Base-by-base conservation (phyloP, 495 filamentous ascomycete species). In the Podospora anserina region DNA sequence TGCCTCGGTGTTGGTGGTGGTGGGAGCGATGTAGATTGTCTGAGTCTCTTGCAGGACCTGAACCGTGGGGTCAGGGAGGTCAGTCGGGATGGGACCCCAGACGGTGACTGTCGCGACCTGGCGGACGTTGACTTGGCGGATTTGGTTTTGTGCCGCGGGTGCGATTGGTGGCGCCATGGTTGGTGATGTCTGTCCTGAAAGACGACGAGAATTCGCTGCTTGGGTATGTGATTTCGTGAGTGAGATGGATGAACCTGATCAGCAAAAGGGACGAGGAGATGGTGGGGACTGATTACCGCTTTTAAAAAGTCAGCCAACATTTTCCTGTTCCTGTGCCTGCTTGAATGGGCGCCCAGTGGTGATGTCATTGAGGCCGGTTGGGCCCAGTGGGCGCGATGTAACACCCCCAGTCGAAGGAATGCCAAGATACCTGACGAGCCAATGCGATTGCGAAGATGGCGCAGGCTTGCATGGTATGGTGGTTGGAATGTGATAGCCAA, bases 311-410 rank as follows among this genome's bases (percentile, higher is more conserved):
- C 26, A 11, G 23, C 23, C 59, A 26, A 30, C 11, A 18, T 61
- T 28, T 28, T 18, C 13, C 27, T 19, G 19, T 15, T 26, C 59
- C 30, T 26, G 20, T 61, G 23, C 23, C 27, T 28, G 59, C 9
- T 5, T 61, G 59, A 6, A 11, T 28, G 59, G 59, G 13, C 32
- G 59, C 5, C 16, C 26, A 61, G 59, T 61, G 59, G 30, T 61
- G 59, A 61, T 61, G 59, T 61, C 59, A 61, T 61, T 61, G 59
- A 61, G 6, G 59, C 26, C 59, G 3, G 30, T 34, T 28, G 19
- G 27, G 13, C 39, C 34, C 39, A 49, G 39, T 49, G 39, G 13
- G 2, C 39, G 2, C 39, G 0, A 49, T 49, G 39, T 49, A 49
- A 49, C 39, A 2, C 2, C 39, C 39, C 39, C 39, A 49, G 39